Evolutionary conservation across 306 rosid species (phyloP).

Genomic region (Prunus armeniaca): DNA sequence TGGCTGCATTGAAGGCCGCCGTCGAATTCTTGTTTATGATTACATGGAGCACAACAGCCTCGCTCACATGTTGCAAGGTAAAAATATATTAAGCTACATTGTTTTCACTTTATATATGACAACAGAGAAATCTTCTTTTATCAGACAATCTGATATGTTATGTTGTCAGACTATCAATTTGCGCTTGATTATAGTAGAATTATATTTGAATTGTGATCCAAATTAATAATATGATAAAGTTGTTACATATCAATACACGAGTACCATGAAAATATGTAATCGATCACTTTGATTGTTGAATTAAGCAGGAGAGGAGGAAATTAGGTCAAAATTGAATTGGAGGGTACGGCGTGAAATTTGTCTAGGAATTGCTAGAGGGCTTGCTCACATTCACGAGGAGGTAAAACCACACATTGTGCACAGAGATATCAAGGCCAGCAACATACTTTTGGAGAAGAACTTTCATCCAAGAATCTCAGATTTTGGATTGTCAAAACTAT

Average conservation of each 20-base stretch:
- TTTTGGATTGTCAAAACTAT: conserved; percentile 33
- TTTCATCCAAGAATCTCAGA: conserved; percentile 34
- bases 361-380: conserved; percentile 29
- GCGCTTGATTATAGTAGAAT: too few species aligned
- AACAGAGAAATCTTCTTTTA: background rate
- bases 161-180: too few species aligned
- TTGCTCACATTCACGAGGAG: conserved; percentile 31
- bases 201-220: too few species aligned
- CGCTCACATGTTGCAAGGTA: conserved; percentile 26
- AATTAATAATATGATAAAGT: too few species aligned
- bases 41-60: conserved; percentile 30
- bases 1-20: conserved; percentile 25
- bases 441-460: conserved; percentile 29
- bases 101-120: background rate
- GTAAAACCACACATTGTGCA: conserved; percentile 31
- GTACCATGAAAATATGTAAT: too few species aligned
- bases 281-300: background rate
- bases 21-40: conserved; percentile 28
- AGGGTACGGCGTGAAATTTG: conserved; percentile 20
- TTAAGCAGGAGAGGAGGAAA: conserved; percentile 14
- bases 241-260: too few species aligned
- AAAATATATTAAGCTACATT: background rate
- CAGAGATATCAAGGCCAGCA: conserved; percentile 32
- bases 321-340: conserved; percentile 17
- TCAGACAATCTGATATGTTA: too few species aligned